phyloP scores from a whole-genome alignment of 1,284 basidiomycete genomes.

The Bondarzewia mesenterica region DNA sequence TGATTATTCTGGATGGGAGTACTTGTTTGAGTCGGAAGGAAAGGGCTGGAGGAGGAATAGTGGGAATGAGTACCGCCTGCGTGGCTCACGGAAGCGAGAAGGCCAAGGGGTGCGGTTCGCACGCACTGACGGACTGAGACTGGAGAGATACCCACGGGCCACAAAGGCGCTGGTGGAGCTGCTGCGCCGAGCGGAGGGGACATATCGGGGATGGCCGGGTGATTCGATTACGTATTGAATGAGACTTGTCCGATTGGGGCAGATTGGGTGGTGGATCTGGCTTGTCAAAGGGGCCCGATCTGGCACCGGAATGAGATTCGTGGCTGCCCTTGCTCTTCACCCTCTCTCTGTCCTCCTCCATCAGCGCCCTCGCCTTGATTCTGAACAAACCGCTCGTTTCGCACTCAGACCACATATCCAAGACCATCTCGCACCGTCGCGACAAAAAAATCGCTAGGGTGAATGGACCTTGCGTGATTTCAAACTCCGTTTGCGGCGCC shows the following conservation, averaged over 20 bases:
- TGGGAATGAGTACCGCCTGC: no score
- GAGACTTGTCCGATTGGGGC: not conserved
- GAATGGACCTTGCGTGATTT: not conserved
- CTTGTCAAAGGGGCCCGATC: not conserved
- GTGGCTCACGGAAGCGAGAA: no score
- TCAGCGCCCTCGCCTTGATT: not conserved
- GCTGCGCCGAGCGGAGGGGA: not conserved
- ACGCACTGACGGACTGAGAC: no score
- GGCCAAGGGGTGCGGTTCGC: no score
- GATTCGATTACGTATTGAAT: not conserved
- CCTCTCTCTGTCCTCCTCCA: not conserved
- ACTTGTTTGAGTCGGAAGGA: no score
- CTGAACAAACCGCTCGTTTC: not conserved
- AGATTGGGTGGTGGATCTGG: not conserved
- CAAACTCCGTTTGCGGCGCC: not conserved
- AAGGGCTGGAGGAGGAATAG: no score
- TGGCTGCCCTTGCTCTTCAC: not conserved
- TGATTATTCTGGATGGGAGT: no score
- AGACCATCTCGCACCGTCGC: no score
- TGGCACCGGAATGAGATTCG: not conserved
- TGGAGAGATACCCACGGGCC: no score
- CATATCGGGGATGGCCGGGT: not conserved
- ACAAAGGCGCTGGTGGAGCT: no score
- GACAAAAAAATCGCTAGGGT: not conserved
- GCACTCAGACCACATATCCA: not conserved